phyloP scores from a whole-genome alignment of 768 basidiomycete genomes.

The Phaeolepiota aurea region DNA sequence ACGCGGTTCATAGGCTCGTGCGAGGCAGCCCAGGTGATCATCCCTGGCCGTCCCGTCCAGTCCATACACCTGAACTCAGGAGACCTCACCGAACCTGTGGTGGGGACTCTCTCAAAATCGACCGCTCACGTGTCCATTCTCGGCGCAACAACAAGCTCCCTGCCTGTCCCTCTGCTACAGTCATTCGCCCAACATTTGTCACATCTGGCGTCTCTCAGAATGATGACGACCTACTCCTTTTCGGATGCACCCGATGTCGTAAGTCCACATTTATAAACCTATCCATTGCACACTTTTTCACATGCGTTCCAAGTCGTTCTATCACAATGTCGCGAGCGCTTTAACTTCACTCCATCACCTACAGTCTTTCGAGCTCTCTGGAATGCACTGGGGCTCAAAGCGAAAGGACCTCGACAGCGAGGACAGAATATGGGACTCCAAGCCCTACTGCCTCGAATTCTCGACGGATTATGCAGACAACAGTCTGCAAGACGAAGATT shows the following conservation, averaged over 20 bases:
- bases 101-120: slow-evolving; percentile 40
- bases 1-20: slow-evolving; percentile 56
- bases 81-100: slow-evolving; percentile 48
- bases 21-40: slow-evolving; percentile 42
- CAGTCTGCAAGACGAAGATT: too few relatives aligned
- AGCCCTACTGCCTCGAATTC: slow-evolving; percentile 28
- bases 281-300: slow-evolving; percentile 13
- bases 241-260: slow-evolving; percentile 43
- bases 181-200: slow-evolving; percentile 49
- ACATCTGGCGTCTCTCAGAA: slow-evolving; percentile 54
- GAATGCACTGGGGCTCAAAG: slow-evolving; percentile 67
- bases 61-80: slow-evolving; percentile 56
- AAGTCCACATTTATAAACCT: slow-evolving; percentile 18
- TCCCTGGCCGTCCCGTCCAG: slow-evolving; percentile 60
- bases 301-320: slow-evolving; percentile 42
- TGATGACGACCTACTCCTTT: slow-evolving; percentile 52
- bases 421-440: slow-evolving; percentile 45
- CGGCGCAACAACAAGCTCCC: slow-evolving; percentile 48
- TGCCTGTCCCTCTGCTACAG: slow-evolving; percentile 50
- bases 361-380: slow-evolving; percentile 63
- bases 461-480: slow-evolving; percentile 19
- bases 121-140: slow-evolving; percentile 46
- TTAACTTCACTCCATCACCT: slow-evolving; percentile 56
- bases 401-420: slow-evolving; percentile 29
- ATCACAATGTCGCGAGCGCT: slow-evolving; percentile 47